These are phyloP conservation scores for Curvularia spicifera DNA, from an alignment of 2,329 filamentous ascomycete genomes.

Conservation along the genomic window DNA sequence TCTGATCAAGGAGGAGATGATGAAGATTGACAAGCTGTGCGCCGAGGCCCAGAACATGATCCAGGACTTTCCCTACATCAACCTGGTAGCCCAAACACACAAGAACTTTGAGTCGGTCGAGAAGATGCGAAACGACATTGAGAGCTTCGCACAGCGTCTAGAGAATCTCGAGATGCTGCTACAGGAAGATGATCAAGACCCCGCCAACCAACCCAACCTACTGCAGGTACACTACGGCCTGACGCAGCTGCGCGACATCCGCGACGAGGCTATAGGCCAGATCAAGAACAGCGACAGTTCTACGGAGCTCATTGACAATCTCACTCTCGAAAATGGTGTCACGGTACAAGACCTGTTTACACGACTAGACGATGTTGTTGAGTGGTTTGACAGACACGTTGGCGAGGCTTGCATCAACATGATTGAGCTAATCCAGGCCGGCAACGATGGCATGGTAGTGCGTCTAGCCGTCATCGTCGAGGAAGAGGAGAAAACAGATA, in stretches of 20 bases:
- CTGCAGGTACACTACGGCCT: constrained; percentile 90
- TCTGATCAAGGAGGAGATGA: constrained; percentile 96
- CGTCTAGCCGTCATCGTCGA: constrained; percentile 90
- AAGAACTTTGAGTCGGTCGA: constrained; percentile 94
- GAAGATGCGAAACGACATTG: constrained; percentile 88
- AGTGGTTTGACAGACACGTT: constrained; percentile 95
- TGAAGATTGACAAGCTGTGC: constrained; percentile 97
- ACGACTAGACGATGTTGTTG: constrained; percentile 82
- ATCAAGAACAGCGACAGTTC: constrained; percentile 82
- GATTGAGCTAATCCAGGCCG: constrained; percentile 82
- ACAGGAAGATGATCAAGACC: constrained; percentile 80
- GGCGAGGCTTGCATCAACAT: constrained; percentile 87
- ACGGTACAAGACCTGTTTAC: constrained; percentile 92
- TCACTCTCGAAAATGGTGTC: constrained; percentile 66
- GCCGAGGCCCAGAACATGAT: constrained; percentile 98
- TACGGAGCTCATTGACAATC: constrained; percentile 86
- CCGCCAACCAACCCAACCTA: constrained; percentile 90
- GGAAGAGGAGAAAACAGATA: constrained; percentile 95
- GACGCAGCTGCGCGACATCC: constrained; percentile 88
- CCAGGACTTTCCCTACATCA: constrained; percentile 92
- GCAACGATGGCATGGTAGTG: constrained; percentile 88
- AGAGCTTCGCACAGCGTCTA: constrained; percentile 82
- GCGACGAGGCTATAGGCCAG: constrained; percentile 96
- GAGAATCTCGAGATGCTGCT: constrained; percentile 78
- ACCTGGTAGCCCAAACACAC: constrained; percentile 90